Evolutionary conservation across 2,329 filamentous ascomycete species (phyloP).

Genomic region (Lizonia empirigonia): DNA sequence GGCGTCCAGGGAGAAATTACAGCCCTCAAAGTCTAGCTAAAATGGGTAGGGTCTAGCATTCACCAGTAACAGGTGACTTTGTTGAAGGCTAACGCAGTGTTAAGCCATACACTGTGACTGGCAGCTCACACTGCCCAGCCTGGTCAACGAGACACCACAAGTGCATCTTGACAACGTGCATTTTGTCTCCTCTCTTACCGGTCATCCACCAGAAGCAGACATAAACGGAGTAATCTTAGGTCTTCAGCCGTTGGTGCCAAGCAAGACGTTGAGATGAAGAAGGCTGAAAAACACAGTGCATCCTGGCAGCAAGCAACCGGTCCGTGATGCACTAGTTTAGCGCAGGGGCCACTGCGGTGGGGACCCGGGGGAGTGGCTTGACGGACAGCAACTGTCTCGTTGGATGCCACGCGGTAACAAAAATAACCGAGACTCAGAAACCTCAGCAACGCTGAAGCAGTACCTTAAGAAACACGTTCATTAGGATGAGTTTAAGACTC

Average conservation of each 20-base stretch:
- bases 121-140: slow-evolving; percentile 1
- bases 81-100: not conserved
- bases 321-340: slow-evolving; percentile 3
- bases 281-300: too few relatives aligned
- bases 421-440: too few relatives aligned
- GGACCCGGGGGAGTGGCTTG: slow-evolving; percentile 6
- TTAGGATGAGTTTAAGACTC: too few relatives aligned
- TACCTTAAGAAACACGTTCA: too few relatives aligned
- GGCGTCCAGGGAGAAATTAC: not conserved
- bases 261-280: slow-evolving; percentile 3
- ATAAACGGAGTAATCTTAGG: not conserved
- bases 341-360: slow-evolving; percentile 7
- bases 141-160: not conserved
- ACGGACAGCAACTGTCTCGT: not conserved
- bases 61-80: not conserved
- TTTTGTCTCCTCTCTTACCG: not conserved
- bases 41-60: not conserved
- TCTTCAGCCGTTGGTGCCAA: not conserved
- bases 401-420: not conserved
- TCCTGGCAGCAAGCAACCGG: not conserved
- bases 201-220: not conserved
- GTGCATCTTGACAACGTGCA: not conserved
- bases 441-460: too few relatives aligned
- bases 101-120: not conserved
- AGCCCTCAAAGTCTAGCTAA: too few relatives aligned